Evolutionary conservation across 768 basidiomycete genomes (phyloP).

Genomic region (Baorangia bicolor): DNA sequence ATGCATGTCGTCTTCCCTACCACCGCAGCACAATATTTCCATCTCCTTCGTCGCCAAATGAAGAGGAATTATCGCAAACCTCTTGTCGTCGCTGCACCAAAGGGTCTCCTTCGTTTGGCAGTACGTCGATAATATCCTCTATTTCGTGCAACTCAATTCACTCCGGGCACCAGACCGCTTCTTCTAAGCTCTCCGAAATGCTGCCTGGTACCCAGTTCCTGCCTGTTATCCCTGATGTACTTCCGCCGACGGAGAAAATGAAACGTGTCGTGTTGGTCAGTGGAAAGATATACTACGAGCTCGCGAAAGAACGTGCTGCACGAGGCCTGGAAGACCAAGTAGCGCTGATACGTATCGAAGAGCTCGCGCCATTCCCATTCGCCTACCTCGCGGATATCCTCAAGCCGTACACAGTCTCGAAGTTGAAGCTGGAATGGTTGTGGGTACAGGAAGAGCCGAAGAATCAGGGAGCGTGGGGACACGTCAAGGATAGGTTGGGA

Average conservation of each 20-base stretch:
- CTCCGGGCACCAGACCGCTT: slow-evolving; percentile 56
- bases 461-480: slow-evolving; percentile 81
- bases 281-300: slow-evolving; percentile 88
- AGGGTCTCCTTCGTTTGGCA: slow-evolving; percentile 73
- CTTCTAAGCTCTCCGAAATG: slow-evolving; percentile 65
- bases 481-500: slow-evolving; percentile 59
- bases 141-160: background rate
- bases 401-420: slow-evolving; percentile 42
- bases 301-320: slow-evolving; percentile 64
- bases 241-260: slow-evolving; percentile 35
- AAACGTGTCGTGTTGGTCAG: slow-evolving; percentile 71
- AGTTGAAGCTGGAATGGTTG: slow-evolving; percentile 35
- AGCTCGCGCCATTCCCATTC: slow-evolving; percentile 88
- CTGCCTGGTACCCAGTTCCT: slow-evolving; percentile 59
- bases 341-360: slow-evolving; percentile 78
- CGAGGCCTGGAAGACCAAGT: slow-evolving; percentile 47
- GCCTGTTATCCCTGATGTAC: slow-evolving; percentile 59
- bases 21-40: slow-evolving; percentile 90
- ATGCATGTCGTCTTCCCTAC: slow-evolving; percentile 86
- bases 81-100: slow-evolving; percentile 79
- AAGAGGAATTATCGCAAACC: slow-evolving; percentile 84
- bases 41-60: slow-evolving; percentile 84
- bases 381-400: slow-evolving; percentile 46
- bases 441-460: slow-evolving; percentile 89
- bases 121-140: slow-evolving; percentile 40